Percentiles rank a stretch among this genome's conserved stretches.
phyloP scores from a whole-genome alignment of 2,329 filamentous ascomycete species.

The Aspergillus viridinutans region DNA sequence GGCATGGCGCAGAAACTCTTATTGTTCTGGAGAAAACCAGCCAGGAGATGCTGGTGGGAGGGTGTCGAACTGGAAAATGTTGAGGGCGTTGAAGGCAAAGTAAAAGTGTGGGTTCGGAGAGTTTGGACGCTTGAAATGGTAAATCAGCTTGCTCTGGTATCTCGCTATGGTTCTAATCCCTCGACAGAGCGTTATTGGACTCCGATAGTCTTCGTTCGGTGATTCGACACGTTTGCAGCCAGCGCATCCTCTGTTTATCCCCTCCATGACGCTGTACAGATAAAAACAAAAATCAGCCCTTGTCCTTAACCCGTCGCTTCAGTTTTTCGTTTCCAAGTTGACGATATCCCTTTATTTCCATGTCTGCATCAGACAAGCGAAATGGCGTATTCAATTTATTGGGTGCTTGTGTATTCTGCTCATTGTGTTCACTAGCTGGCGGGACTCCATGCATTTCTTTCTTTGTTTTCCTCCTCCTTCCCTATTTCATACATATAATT shows the following conservation, averaged over 20 bases:
- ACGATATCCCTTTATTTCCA: conserved; percentile 19
- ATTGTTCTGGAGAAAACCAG: conserved; percentile 96
- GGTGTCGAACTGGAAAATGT: conserved; percentile 87
- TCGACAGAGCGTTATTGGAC: conserved; percentile 72
- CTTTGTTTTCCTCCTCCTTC: neutral
- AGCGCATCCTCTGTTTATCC: conserved; percentile 6
- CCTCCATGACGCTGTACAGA: conserved; percentile 9
- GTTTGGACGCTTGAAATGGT: conserved; percentile 98
- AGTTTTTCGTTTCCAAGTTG: conserved; percentile 14
- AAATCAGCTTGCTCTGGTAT: conserved; percentile 22
- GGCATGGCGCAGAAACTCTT: conserved; percentile 98
- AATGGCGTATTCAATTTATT: conserved; percentile 16
- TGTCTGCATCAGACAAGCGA: conserved; percentile 12
- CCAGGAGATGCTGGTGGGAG: conserved; percentile 97
- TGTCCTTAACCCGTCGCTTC: conserved; percentile 11
- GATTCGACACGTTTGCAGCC: conserved; percentile 15
- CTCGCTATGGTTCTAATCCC: conserved; percentile 13
- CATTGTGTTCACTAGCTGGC: conserved; percentile 14
- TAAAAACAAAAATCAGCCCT: conserved; percentile 5
- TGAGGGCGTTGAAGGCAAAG: conserved; percentile 81
- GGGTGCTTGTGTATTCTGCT: conserved; percentile 17
- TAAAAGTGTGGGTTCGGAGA: conserved; percentile 97
- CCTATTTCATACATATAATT: neutral
- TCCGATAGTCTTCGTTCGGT: conserved; percentile 48
- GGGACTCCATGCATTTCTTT: conserved; percentile 13